Percentiles rank a stretch among this genome's conserved stretches.
Conservation (phyloP, 2,329 filamentous ascomycete genomes). For the Xylaria sp. region DNA sequence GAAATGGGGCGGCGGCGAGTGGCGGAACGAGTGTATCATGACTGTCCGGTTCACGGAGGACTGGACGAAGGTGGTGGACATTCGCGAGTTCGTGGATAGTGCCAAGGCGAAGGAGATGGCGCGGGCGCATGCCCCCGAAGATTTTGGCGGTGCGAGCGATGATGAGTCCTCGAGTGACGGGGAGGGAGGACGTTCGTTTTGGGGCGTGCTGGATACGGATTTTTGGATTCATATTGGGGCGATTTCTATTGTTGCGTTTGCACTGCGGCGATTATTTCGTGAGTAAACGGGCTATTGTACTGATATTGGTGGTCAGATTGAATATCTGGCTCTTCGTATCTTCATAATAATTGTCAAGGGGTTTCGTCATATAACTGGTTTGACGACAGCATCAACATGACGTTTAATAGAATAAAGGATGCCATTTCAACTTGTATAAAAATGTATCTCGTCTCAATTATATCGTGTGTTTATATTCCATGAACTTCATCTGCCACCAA, state of each 20-base stretch:
- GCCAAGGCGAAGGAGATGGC: slow-evolving; percentile 36
- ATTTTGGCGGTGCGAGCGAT: slow-evolving; percentile 22
- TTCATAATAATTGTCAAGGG: too few relatives aligned
- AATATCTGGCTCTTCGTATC: too few relatives aligned
- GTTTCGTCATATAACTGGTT: too few relatives aligned
- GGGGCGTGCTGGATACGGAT: not conserved
- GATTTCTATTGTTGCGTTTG: not conserved
- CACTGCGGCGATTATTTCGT: not conserved
- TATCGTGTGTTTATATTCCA: too few relatives aligned
- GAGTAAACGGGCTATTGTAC: not conserved
- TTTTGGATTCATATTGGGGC: slow-evolving; percentile 2
- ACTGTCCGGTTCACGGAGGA: slow-evolving; percentile 30
- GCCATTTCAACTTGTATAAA: too few relatives aligned
- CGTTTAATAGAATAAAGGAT: not conserved
- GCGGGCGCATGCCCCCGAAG: slow-evolving; percentile 28
- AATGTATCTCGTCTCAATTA: too few relatives aligned
- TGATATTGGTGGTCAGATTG: not conserved
- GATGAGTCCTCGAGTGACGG: not conserved
- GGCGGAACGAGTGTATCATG: slow-evolving; percentile 34
- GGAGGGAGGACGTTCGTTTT: not conserved
- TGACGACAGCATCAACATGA: not conserved
- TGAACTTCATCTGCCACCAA: too few relatives aligned
- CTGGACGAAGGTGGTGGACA: slow-evolving; percentile 23
- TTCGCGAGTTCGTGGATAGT: slow-evolving; percentile 40
- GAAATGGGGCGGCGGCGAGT: slow-evolving; percentile 22